Percentiles rank a stretch among this genome's conserved stretches.
Conservation (phyloP, 208 protist genomes). For the Trypanosoma cruzi region DNA sequence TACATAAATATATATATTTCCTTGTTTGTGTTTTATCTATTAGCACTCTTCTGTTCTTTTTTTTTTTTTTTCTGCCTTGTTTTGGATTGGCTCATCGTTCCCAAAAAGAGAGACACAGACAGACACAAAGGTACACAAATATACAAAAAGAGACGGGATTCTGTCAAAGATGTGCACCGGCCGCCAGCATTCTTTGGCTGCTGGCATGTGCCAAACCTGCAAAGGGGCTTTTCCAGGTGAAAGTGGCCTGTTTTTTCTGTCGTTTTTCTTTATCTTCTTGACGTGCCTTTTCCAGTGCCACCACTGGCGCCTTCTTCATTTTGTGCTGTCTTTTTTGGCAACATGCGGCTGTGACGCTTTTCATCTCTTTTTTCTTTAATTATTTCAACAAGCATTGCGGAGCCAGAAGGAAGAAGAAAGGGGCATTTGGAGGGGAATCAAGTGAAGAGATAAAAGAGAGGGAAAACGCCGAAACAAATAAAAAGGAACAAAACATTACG, state of each 20-base stretch:
- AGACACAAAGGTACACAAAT: no score
- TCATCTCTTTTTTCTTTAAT: neutral
- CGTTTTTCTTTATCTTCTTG: slow-evolving; percentile 18
- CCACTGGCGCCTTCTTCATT: no score
- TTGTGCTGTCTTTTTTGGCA: no score
- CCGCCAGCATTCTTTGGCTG: no score
- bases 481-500: neutral
- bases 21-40: neutral
- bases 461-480: slow-evolving; percentile 1
- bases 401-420: neutral
- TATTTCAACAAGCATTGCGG: no score
- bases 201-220: no score
- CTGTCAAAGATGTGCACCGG: no score
- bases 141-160: no score
- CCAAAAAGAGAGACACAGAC: no score
- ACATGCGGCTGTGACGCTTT: no score
- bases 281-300: neutral
- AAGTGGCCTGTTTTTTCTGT: slow-evolving; percentile 22
- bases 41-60: neutral
- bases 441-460: slow-evolving; percentile 1
- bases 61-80: no score
- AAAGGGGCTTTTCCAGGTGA: neutral
- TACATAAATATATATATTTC: neutral
- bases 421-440: neutral
- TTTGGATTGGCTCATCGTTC: no score